Percentiles rank a stretch among this genome's conserved stretches.
Evolutionary conservation across 2,329 filamentous ascomycete species (phyloP).

Genomic region (Akanthomyces lecanii): DNA sequence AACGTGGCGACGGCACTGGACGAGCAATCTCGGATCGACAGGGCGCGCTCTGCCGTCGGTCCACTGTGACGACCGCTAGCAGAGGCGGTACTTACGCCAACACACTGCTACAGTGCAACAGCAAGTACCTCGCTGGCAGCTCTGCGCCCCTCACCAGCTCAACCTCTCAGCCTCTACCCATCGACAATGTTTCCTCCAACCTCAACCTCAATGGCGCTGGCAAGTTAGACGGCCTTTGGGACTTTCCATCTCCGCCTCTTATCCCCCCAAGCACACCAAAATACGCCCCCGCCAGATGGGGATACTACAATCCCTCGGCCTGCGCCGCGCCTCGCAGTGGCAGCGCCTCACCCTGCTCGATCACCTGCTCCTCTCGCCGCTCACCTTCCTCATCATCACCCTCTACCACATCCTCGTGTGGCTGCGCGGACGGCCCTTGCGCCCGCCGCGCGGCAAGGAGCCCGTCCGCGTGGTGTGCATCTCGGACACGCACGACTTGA

Average conservation of each 20-base stretch:
- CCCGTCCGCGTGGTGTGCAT: conserved; percentile 78
- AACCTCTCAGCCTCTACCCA: background rate
- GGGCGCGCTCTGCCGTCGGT: background rate
- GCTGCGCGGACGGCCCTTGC: conserved; percentile 63
- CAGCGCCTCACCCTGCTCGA: conserved; percentile 53
- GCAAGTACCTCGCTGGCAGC: background rate
- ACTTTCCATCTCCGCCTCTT: background rate
- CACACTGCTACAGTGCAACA: background rate
- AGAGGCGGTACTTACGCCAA: background rate
- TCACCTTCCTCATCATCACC: conserved; percentile 58
- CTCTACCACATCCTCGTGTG: conserved; percentile 61
- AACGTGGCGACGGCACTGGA: background rate
- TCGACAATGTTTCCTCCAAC: background rate
- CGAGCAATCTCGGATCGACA: background rate
- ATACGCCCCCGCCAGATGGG: conserved; percentile 33
- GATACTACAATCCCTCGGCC: conserved; percentile 41
- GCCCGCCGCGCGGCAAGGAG: conserved; percentile 48
- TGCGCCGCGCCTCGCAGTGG: conserved; percentile 46
- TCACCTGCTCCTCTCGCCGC: conserved; percentile 62
- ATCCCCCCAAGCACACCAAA: background rate
- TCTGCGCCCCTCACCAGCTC: background rate
- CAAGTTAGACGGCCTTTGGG: background rate
- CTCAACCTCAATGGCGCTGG: too few species aligned
- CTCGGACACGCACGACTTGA: conserved; percentile 77
- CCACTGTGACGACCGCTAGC: background rate